These are phyloP conservation scores for Cladochytrium replicatum DNA, from an alignment of 192 early-diverging fungal species.

Conservation along the genomic window DNA sequence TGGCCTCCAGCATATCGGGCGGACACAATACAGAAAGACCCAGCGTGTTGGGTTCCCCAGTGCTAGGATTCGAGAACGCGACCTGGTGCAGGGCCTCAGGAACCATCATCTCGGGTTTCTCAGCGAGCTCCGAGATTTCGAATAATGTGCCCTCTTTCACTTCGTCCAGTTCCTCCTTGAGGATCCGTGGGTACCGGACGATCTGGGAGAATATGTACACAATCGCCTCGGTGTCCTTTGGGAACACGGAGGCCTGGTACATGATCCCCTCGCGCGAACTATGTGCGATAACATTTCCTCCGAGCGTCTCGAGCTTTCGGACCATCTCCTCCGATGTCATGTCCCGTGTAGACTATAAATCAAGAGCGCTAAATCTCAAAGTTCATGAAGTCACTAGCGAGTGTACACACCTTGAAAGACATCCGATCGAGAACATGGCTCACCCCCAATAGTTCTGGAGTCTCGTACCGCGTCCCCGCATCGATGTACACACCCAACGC, in stretches of 20 bases:
- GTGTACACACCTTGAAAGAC: conserved; percentile 76
- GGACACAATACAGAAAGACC: conserved; percentile 74
- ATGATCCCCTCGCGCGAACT: conserved; percentile 87
- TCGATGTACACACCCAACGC: conserved; percentile 84
- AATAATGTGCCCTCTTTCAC: conserved; percentile 65
- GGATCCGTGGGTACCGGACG: conserved; percentile 62
- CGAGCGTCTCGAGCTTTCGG: conserved; percentile 70
- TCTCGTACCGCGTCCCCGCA: conserved; percentile 83
- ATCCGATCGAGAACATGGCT: conserved; percentile 83
- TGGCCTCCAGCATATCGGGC: conserved; percentile 47
- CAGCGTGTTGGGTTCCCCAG: conserved; percentile 67
- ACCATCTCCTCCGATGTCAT: conserved; percentile 61
- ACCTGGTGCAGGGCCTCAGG: conserved; percentile 80
- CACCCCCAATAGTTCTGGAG: conserved; percentile 52
- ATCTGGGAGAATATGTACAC: conserved; percentile 69
- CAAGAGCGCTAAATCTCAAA: too few relatives aligned
- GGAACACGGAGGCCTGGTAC: conserved; percentile 89
- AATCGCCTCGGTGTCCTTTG: conserved; percentile 62
- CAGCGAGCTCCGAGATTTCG: conserved; percentile 81
- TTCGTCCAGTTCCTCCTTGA: conserved; percentile 70
- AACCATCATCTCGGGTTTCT: conserved; percentile 74
- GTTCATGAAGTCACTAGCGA: neutral
- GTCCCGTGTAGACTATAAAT: conserved; percentile 53
- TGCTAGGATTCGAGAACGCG: conserved; percentile 40
- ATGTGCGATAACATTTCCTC: conserved; percentile 86